Evolutionary conservation across 176 grass and related monocot species (phyloP), one percentile per base, ranked within the genome.

Genomic region (Rhynchospora tenuis): DNA sequence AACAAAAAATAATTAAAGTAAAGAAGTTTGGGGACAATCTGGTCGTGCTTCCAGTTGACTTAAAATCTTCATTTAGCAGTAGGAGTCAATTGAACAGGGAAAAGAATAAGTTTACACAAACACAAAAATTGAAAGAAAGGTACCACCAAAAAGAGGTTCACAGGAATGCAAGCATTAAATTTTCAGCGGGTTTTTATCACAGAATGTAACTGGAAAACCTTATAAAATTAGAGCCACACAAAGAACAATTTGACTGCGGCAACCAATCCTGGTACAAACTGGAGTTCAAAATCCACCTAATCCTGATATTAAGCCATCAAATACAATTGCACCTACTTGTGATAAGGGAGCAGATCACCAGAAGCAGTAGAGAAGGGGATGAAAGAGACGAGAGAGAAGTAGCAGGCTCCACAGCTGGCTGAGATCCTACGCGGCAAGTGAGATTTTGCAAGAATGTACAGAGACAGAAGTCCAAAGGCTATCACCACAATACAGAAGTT

Each of bases 291-390:
- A 43, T 42, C 15, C 4, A 6, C 14, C 16, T 29, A 66, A 78
- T 60, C 23, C 51, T 19, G 7, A 13, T 13, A 57, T 57, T 59
- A 19, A 27, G 51, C 51, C 13, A 6, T 9, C 15, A 62, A 59
- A 26, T 60, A 23, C 6, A 9, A 82, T 66, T 64, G 56, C 43
- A 47, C 60, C 7, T 82, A 82, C 79, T 64, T 82, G 60, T 50
- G 59, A 15, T 7, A 48, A 66, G 58, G 43, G 45, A 64, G 45
- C 19, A 64, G 38, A 82, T 66, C 20, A 8, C 9, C 23, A 42
- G 56, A 64, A 12, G 59, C 79, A 23, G 17, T 14, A 81, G 59
- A 60, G 58, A 62, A 45, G 57, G 60, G 24, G 31, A 81, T 15
- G 31, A 81, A 46, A 28, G 59, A 82, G 60, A 51, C 9, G 48